These are phyloP conservation scores for Botrytis cinerea DNA, from an alignment of 2,329 filamentous ascomycete genomes.

Conservation along the genomic window DNA sequence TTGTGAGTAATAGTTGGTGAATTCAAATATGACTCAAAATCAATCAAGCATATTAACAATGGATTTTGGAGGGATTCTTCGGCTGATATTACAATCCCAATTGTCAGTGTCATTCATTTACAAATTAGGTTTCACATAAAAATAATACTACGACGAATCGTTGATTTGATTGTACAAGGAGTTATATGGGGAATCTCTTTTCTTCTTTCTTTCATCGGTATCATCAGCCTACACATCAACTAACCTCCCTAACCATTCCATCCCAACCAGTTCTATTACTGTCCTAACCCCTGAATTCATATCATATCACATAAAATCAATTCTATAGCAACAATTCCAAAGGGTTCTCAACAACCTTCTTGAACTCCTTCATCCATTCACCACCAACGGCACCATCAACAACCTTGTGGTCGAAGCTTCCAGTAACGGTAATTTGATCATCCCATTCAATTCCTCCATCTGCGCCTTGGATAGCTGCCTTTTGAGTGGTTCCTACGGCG, in stretches of 20 bases:
- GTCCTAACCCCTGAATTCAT: conserved; percentile 9
- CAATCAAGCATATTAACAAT: not conserved
- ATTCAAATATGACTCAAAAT: not conserved
- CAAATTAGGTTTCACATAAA: not conserved
- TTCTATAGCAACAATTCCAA: conserved; percentile 82
- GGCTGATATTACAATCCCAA: not conserved
- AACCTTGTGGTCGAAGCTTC: conserved; percentile 98
- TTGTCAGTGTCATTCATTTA: not conserved
- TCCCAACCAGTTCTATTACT: not conserved
- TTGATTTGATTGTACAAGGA: conserved; percentile 22
- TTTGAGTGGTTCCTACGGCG: conserved; percentile 90
- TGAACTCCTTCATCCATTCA: conserved; percentile 95
- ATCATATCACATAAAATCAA: conserved; percentile 16
- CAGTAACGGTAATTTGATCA: conserved; percentile 94
- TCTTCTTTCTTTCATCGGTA: conserved; percentile 26
- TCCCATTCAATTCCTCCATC: conserved; percentile 92
- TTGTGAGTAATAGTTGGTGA: not conserved
- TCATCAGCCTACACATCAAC: conserved; percentile 20
- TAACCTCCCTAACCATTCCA: not conserved
- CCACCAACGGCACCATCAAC: conserved; percentile 94
- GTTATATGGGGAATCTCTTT: conserved; percentile 36
- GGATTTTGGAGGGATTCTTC: not conserved
- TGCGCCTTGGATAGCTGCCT: conserved; percentile 88
- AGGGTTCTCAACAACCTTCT: conserved; percentile 97
- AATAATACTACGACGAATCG: not conserved